Evolutionary conservation across 2,329 filamentous ascomycete species (phyloP).

Genomic region (Dactylellina cionopaga): DNA sequence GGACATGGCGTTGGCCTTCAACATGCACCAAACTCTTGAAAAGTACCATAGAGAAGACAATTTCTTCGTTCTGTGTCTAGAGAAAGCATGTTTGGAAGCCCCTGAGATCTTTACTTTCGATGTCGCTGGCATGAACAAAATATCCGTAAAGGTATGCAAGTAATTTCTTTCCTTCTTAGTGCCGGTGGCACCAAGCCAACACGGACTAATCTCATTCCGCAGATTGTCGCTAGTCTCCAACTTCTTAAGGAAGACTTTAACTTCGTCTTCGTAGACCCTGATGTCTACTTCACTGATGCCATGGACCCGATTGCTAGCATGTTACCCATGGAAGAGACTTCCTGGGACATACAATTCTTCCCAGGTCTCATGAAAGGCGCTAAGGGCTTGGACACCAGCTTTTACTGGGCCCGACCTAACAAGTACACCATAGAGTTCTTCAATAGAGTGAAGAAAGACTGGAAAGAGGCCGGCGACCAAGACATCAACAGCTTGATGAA

Average conservation of each 20-base stretch:
- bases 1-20: constrained; percentile 47
- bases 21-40: constrained; percentile 44
- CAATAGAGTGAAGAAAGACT: constrained; percentile 31
- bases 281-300: constrained; percentile 45
- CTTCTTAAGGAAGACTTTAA: constrained; percentile 38
- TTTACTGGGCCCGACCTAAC: constrained; percentile 37
- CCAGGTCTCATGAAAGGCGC: constrained; percentile 14
- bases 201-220: constrained; percentile 6
- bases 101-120: constrained; percentile 44
- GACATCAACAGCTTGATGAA: constrained; percentile 50
- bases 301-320: constrained; percentile 26
- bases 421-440: constrained; percentile 39
- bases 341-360: constrained; percentile 47
- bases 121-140: constrained; percentile 45
- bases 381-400: constrained; percentile 41
- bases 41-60: constrained; percentile 28
- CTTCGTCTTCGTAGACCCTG: constrained; percentile 47
- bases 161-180: not conserved
- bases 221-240: constrained; percentile 48
- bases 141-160: constrained; percentile 45
- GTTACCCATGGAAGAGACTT: constrained; percentile 9
- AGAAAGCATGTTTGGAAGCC: constrained; percentile 46
- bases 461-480: constrained; percentile 26
- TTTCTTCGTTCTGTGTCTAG: constrained; percentile 40
- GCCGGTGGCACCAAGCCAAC: constrained; percentile 23